Evolutionary conservation across 306 rosid genomes (phyloP), one percentile per base, ranked within the genome.

Genomic region (Lathyrus sativus): DNA sequence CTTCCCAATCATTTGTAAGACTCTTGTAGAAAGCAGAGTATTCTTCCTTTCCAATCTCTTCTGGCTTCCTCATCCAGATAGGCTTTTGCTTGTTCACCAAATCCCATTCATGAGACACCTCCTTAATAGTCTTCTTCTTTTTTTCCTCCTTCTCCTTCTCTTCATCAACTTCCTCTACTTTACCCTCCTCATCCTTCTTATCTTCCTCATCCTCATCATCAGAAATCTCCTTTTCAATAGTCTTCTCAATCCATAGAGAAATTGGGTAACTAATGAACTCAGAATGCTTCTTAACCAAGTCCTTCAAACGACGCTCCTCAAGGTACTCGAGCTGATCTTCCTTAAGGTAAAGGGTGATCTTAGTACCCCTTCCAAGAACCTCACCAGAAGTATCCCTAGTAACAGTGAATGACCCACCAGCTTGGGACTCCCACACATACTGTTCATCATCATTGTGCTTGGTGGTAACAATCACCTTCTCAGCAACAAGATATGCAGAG

Each of bases 21-120:
- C 91, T 87, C 80, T 88, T 88, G 67, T 90, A 90, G 74, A 90
- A 90, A 0, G 97, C 95, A 59, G 97, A 60, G 56, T 90, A 90
- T 70, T 90, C 97, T 31, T 90, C 97, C 65, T 90, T 90, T 0
- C 64, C 48, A 24, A 90, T 90, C 72, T 90, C 97, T 62, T 90
- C 97, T 0, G 97, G 86, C 85, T 90, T 90, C 85, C 97, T 84
- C 95, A 90, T 88, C 97, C 97, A 90, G 43, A 90, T 88, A 7
- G 97, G 97, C 73, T 90, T 90, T 54, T 90, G 97, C 68, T 90
- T 90, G 95, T 90, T 90, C 29, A 90, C 89, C 87, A 90, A 63
- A 2, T 87, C 75, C 97, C 97, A 90, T 43, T 90, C 95, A 24
- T 90, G 86, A 2, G 95, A 88, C 31, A 90, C 82, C 54, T 90